Evolutionary conservation across 345 rosid genomes (phyloP), one percentile per base, ranked within the genome.

Genomic region (Diplotaxis tenuifolia): DNA sequence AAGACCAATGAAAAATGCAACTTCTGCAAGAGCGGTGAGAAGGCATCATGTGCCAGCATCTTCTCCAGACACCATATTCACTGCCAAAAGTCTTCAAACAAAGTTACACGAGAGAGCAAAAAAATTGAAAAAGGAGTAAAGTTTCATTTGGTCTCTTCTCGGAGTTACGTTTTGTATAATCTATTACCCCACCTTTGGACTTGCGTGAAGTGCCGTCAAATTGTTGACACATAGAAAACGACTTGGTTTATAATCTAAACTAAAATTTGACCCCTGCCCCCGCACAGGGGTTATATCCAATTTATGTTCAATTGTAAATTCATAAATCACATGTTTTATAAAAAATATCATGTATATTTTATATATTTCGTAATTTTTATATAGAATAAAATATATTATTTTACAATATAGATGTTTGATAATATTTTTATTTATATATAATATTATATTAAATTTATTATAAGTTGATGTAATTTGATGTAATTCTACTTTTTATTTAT

Each of bases 11-110:
- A 92, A 92, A 80, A 92, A 92, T 6, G 80, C 98, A 63, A 93
- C 98, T 82, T 92, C 99, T 63, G 86, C 99, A 65, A 95, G 92
- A 53, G 86, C 89, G 6, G 99, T 98, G 50, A 88, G 85, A 63
- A 92, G 89, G 78, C 88, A 92, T 79, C 97, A 94, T 9, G 77
- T 84, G 62, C 98, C 98, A 31, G 96, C 98, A 79, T 92, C 99
- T 60, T 84, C 79, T 62, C 89, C 92, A 7, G 84, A 92, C 98
- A 29, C 92, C 99, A 84, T 95, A 92, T 77, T 95, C 96, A 56
- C 99, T 95, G 34, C 87, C 94, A 78, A 95, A 95, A 70, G 94
- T 98, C 99, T 95, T 78, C 62, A 59, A 7, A 18, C 21, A 56
- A 55, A 38, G 19, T 40, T 53, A 59, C 47, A 70, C 32, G 4